A percentile compares a stretch with the other conserved stretches of the same genome.
These are phyloP conservation scores for Aspergillus persii DNA, from an alignment of 2,329 filamentous ascomycete species.

Conservation along the genomic window DNA sequence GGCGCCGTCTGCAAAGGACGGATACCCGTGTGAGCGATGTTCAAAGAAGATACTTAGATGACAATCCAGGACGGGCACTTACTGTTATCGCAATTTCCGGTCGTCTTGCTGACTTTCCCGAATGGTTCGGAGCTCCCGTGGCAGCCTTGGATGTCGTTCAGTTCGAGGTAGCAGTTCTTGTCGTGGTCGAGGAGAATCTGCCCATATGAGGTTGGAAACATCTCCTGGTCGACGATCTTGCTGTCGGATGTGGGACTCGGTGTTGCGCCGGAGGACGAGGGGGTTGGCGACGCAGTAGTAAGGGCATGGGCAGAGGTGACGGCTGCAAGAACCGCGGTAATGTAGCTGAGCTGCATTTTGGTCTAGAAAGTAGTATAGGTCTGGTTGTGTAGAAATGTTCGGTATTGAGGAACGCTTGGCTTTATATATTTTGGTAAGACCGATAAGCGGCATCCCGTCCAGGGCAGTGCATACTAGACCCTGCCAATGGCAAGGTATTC, in stretches of 20 bases:
- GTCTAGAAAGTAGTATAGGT: neutral
- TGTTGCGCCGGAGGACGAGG: neutral
- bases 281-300: neutral
- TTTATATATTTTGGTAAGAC: too few relatives aligned
- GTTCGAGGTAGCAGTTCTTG: neutral
- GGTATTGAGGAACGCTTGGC: too few relatives aligned
- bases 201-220: neutral
- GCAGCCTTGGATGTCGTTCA: neutral
- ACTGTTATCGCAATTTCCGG: neutral
- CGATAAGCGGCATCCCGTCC: too few relatives aligned
- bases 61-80: neutral
- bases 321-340: neutral
- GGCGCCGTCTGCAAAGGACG: neutral
- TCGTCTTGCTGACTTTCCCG: neutral
- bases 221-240: neutral
- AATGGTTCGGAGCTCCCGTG: neutral
- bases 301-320: neutral
- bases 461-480: neutral
- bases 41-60: neutral
- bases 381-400: too few relatives aligned
- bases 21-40: neutral
- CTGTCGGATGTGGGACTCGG: neutral
- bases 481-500: neutral
- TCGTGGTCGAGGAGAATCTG: neutral
- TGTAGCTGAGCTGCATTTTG: neutral